phyloP scores from a whole-genome alignment of 495 filamentous ascomycete species.

The Cladorrhinum samala region DNA sequence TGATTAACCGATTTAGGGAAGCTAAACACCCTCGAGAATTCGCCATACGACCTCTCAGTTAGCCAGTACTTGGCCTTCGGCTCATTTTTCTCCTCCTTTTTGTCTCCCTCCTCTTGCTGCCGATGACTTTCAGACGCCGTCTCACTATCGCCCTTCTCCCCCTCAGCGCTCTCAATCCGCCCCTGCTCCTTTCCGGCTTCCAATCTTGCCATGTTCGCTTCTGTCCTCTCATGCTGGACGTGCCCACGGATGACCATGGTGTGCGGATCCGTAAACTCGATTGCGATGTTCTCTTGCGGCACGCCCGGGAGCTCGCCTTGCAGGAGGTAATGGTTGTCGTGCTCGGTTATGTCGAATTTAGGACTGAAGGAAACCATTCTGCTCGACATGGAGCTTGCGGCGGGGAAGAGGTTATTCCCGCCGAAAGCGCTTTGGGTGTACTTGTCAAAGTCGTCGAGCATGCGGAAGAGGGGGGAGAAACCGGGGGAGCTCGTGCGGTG shows the following conservation, averaged over 20 bases:
- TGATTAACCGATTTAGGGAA: conserved; percentile 73
- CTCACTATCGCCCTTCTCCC: conserved; percentile 6
- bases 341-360: conserved; percentile 76
- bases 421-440: too few relatives aligned
- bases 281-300: conserved; percentile 67
- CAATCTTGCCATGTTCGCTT: conserved; percentile 31
- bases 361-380: conserved; percentile 14
- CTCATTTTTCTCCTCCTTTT: conserved; percentile 3
- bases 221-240: conserved; percentile 50
- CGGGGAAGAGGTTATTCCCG: conserved; percentile 10
- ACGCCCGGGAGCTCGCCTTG: conserved; percentile 87
- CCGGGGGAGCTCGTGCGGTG: conserved; percentile 32
- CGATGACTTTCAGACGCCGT: conserved; percentile 1
- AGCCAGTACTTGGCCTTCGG: conserved; percentile 63
- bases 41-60: conserved; percentile 71
- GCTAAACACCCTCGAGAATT: conserved; percentile 75
- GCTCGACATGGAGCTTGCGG: conserved; percentile 9
- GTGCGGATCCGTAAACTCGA: conserved; percentile 78
- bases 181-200: conserved; percentile 7
- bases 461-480: conserved; percentile 65
- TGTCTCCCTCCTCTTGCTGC: conserved; percentile 1
- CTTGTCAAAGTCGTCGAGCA: conserved; percentile 71
- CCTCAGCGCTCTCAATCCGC: conserved; percentile 19
- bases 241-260: conserved; percentile 70
- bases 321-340: conserved; percentile 61